Evolutionary conservation across 768 basidiomycete genomes (phyloP).

Genomic region (Mycena galopus): DNA sequence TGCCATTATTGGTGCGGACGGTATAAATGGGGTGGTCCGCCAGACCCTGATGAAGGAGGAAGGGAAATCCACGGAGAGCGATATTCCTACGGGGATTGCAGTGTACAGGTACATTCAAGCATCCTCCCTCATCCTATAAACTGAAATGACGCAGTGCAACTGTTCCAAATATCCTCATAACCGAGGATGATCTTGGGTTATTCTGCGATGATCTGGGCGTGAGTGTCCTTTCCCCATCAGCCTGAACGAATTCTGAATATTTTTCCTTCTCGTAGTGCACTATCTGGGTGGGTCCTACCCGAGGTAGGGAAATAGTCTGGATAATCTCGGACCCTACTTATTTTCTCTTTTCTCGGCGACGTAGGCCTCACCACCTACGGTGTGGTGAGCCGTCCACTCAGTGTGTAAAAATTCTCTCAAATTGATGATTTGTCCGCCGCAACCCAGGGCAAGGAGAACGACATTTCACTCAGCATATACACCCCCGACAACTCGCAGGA

Average conservation of each 20-base stretch:
- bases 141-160: background rate
- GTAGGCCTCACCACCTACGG: background rate
- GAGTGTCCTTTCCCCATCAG: background rate
- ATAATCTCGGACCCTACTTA: background rate
- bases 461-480: background rate
- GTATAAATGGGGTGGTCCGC: constrained; percentile 13
- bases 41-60: constrained; percentile 8
- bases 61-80: background rate
- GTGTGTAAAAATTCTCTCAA: background rate
- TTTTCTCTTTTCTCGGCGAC: background rate
- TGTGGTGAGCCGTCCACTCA: background rate
- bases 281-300: background rate
- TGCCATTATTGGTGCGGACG: constrained; percentile 28
- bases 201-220: background rate
- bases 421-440: background rate
- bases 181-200: background rate
- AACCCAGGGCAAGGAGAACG: background rate
- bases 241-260: background rate
- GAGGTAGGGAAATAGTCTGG: background rate
- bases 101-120: background rate
- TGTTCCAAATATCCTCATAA: background rate
- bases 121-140: background rate
- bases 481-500: constrained; percentile 14
- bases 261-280: background rate
- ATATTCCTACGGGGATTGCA: background rate